Percentiles rank a stretch among this genome's conserved stretches.
These are phyloP conservation scores for Rehmannia glutinosa DNA, from an alignment of 257 asterid species.

Conservation along the genomic window DNA sequence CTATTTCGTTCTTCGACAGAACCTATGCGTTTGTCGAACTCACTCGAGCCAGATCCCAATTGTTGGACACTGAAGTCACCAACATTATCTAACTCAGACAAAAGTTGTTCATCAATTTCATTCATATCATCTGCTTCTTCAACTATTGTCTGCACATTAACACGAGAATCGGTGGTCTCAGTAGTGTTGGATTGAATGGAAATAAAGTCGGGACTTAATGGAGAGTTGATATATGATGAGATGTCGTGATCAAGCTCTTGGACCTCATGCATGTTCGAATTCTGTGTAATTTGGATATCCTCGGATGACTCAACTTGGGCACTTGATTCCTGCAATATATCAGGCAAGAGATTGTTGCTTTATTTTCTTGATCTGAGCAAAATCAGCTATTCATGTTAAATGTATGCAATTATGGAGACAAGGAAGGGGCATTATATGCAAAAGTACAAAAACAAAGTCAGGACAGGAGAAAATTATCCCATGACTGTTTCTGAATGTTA, in stretches of 20 bases:
- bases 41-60: constrained; percentile 31
- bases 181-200: constrained; percentile 34
- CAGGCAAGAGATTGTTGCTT: constrained; percentile 10
- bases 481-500: neutral
- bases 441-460: neutral
- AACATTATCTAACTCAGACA: constrained; percentile 69
- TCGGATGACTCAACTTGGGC: constrained; percentile 25
- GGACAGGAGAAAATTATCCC: no score
- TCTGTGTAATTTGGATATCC: constrained; percentile 27
- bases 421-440: no score
- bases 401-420: neutral
- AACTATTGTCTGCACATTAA: constrained; percentile 34
- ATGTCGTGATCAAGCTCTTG: constrained; percentile 38
- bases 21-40: constrained; percentile 27
- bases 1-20: constrained; percentile 27
- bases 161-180: constrained; percentile 34
- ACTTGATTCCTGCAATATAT: constrained; percentile 40
- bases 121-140: constrained; percentile 59
- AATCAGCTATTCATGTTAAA: neutral
- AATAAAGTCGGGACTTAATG: constrained; percentile 44
- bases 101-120: constrained; percentile 67
- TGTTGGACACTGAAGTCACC: constrained; percentile 60
- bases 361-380: neutral
- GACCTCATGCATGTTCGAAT: constrained; percentile 28
- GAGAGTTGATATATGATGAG: constrained; percentile 32